Conservation (phyloP, 331 rosid species). For the Acacia pycnantha region DNA sequence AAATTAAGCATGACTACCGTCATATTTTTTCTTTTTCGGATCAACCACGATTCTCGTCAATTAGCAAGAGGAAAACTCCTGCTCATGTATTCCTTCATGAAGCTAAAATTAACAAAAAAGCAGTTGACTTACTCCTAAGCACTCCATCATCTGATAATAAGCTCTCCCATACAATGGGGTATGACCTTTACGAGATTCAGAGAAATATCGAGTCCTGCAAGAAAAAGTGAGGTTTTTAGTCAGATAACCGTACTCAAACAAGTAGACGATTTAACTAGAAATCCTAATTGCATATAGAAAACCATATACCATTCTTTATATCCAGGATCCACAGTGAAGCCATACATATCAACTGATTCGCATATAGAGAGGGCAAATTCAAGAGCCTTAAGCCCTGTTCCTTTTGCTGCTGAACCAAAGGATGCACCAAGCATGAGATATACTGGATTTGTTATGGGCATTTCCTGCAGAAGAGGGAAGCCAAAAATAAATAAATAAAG, state of each 20-base stretch:
- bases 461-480: constrained; percentile 64
- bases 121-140: constrained; percentile 83
- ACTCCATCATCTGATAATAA: constrained; percentile 97
- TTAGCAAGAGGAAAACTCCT: background rate
- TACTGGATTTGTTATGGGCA: constrained; percentile 84
- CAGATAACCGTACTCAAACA: constrained; percentile 18
- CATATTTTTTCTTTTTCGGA: background rate
- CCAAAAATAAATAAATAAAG: background rate
- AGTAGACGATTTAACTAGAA: constrained; percentile 7
- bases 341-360: constrained; percentile 96
- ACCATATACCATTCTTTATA: constrained; percentile 86
- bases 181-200: constrained; percentile 97
- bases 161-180: constrained; percentile 98
- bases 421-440: constrained; percentile 96
- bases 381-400: constrained; percentile 98
- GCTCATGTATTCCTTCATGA: background rate
- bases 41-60: background rate
- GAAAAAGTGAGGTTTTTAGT: constrained; percentile 10
- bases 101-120: constrained; percentile 11
- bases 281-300: constrained; percentile 19
- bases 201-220: constrained; percentile 95
- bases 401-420: constrained; percentile 98
- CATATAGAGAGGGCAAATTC: constrained; percentile 95
- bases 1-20: background rate
- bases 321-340: constrained; percentile 98